These are phyloP conservation scores for Poteriospumella lacustris DNA, from an alignment of 108 stramenopile species.

Conservation along the genomic window DNA sequence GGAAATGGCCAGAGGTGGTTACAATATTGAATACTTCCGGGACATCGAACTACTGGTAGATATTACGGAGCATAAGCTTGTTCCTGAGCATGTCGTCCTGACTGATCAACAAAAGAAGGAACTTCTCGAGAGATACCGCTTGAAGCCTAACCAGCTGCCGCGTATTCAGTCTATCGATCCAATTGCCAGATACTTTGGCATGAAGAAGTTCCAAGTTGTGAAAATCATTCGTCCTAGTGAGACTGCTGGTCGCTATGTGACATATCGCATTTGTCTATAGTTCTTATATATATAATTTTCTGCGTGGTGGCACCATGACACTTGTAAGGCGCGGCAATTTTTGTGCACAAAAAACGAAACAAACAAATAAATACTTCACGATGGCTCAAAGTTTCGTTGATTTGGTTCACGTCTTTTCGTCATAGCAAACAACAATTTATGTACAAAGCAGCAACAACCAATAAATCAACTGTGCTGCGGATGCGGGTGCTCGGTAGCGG, in stretches of 20 bases:
- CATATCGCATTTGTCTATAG: slow-evolving; percentile 94
- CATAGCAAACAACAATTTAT: too few species aligned
- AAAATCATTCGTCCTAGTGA: slow-evolving; percentile 97
- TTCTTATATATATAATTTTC: not conserved
- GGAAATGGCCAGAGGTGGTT: slow-evolving; percentile 72
- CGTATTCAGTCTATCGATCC: slow-evolving; percentile 97
- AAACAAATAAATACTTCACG: too few species aligned
- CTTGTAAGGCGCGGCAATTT: too few species aligned
- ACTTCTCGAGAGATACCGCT: slow-evolving; percentile 86
- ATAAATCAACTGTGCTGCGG: too few species aligned
- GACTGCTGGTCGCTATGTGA: slow-evolving; percentile 98
- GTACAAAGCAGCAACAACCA: too few species aligned
- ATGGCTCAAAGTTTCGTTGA: too few species aligned
- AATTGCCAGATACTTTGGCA: slow-evolving; percentile 93
- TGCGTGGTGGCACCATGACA: too few species aligned
- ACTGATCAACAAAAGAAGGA: slow-evolving; percentile 83
- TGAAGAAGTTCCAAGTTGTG: slow-evolving; percentile 92
- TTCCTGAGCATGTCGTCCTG: slow-evolving; percentile 78
- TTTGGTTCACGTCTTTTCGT: too few species aligned
- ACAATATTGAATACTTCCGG: slow-evolving; percentile 91
- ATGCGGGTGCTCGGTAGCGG: too few species aligned
- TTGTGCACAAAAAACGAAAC: too few species aligned
- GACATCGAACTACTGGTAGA: slow-evolving; percentile 95
- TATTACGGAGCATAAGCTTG: slow-evolving; percentile 93
- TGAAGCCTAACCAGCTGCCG: slow-evolving; percentile 94